Conservation (phyloP, 345 rosid species). For the Salix brachista region DNA sequence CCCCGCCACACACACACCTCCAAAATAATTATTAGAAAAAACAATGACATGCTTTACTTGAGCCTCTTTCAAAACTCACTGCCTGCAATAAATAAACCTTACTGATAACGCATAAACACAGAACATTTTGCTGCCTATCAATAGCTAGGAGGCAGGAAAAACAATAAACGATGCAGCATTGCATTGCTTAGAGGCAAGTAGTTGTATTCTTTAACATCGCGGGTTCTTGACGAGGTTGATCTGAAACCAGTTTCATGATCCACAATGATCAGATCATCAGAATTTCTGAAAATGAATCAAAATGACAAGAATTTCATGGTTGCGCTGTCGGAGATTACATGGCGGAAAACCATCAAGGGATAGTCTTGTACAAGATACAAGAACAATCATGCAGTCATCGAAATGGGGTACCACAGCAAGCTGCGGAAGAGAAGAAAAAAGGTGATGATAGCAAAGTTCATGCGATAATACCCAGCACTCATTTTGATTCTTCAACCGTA, state of each 20-base stretch:
- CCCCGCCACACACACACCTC: too few species aligned
- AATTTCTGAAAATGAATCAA: constrained; percentile 45
- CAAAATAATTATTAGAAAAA: too few species aligned
- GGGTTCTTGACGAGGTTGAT: not conserved
- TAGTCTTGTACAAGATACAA: constrained; percentile 47
- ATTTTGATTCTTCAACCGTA: constrained; percentile 36
- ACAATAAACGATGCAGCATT: constrained; percentile 8
- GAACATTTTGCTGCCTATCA: too few species aligned
- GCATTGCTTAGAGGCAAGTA: constrained; percentile 17
- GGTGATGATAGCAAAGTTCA: constrained; percentile 43
- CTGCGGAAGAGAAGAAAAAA: constrained; percentile 34
- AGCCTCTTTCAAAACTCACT: too few species aligned
- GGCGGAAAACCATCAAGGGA: constrained; percentile 36
- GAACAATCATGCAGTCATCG: constrained; percentile 50
- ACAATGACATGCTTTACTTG: too few species aligned
- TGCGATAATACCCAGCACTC: constrained; percentile 36
- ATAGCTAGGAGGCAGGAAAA: constrained; percentile 15
- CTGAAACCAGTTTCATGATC: constrained; percentile 35
- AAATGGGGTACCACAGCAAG: constrained; percentile 58
- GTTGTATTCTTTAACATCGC: not conserved
- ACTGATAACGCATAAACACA: too few species aligned
- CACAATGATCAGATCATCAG: constrained; percentile 29
- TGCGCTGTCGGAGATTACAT: constrained; percentile 35
- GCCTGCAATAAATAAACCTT: too few species aligned
- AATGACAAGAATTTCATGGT: constrained; percentile 36